Percentiles rank a stretch among this genome's conserved stretches.
Evolutionary conservation across 768 basidiomycete species (phyloP).

Genomic region (Macrolepiota albuminosa): DNA sequence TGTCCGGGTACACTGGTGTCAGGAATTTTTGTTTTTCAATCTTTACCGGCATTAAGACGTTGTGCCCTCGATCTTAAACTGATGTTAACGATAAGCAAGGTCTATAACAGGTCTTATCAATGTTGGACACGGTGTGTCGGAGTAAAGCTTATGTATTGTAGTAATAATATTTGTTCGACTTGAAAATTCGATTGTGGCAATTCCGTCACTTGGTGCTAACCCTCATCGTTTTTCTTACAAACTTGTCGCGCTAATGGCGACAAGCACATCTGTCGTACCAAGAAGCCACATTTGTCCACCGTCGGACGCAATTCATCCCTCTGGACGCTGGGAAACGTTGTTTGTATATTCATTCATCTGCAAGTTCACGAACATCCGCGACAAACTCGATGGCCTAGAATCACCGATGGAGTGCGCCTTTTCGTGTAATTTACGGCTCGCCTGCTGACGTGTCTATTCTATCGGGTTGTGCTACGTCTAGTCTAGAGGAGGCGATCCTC

Average conservation of each 20-base stretch:
- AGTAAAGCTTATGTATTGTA: slow-evolving; percentile 31
- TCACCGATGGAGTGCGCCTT: slow-evolving; percentile 76
- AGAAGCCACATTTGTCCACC: slow-evolving; percentile 51
- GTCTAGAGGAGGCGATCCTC: slow-evolving; percentile 77
- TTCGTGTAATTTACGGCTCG: slow-evolving; percentile 14
- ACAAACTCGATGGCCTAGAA: slow-evolving; percentile 75
- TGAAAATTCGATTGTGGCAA: slow-evolving; percentile 33
- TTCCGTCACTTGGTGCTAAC: slow-evolving; percentile 27
- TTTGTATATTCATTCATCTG: slow-evolving; percentile 85
- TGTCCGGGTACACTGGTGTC: slow-evolving; percentile 2
- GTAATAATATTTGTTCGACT: slow-evolving; percentile 46
- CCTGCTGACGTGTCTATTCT: slow-evolving; percentile 19
- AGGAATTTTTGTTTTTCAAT: not conserved
- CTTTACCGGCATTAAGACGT: slow-evolving; percentile 1
- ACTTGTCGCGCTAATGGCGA: slow-evolving; percentile 31
- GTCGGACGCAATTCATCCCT: slow-evolving; percentile 67
- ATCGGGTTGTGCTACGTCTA: slow-evolving; percentile 32
- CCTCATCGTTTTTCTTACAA: slow-evolving; percentile 20
- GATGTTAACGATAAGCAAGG: slow-evolving; percentile 2
- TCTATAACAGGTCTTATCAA: slow-evolving; percentile 13
- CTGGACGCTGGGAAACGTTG: slow-evolving; percentile 81
- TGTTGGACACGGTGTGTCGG: slow-evolving; percentile 18
- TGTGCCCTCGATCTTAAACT: not conserved
- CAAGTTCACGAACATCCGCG: slow-evolving; percentile 72
- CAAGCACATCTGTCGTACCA: slow-evolving; percentile 31